Evolutionary conservation across 345 rosid species (phyloP), one percentile per base, ranked within the genome.

Genomic region (Citrus hindsii): DNA sequence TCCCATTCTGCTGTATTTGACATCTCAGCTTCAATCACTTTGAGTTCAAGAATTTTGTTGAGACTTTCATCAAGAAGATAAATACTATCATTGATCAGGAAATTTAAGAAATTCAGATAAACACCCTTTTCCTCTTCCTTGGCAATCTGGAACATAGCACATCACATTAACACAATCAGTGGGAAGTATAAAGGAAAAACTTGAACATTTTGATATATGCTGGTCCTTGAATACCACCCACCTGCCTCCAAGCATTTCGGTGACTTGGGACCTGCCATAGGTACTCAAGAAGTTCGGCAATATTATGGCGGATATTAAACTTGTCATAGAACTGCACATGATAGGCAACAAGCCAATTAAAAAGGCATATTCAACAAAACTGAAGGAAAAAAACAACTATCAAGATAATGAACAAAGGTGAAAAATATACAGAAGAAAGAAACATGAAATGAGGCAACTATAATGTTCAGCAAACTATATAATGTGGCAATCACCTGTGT

Each of bases 61-160:
- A 97, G 93, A 87, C 98, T 94, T 84, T 97, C 99, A 83, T 97
- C 98, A 46, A 97, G 95, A 84, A 97, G 99, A 86, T 83, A 97
- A 72, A 97, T 94, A 84, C 99, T 94, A 87, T 97, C 99, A 28
- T 97, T 97, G 82, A 97, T 91, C 81, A 97, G 87, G 86, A 94
- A 97, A 92, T 94, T 97, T 74, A 97, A 85, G 92, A 97, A 97
- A 85, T 97, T 97, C 88, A 97, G 85, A 83, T 97, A 97, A 78
- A 94, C 97, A 67, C 99, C 99, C 93, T 97, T 97, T 76, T 97
- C 99, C 86, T 97, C 98, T 87, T 94, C 98, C 85, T 89, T 97
- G 9, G 98, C 99, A 84, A 97, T 97, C 99, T 97, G 95, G 62
- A 89, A 84, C 33, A 58, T 58, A 32, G 75, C 40, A 74, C 64